These are phyloP conservation scores for Hypoxylon sp. DNA, from an alignment of 2,329 filamentous ascomycete species.

Conservation along the genomic window DNA sequence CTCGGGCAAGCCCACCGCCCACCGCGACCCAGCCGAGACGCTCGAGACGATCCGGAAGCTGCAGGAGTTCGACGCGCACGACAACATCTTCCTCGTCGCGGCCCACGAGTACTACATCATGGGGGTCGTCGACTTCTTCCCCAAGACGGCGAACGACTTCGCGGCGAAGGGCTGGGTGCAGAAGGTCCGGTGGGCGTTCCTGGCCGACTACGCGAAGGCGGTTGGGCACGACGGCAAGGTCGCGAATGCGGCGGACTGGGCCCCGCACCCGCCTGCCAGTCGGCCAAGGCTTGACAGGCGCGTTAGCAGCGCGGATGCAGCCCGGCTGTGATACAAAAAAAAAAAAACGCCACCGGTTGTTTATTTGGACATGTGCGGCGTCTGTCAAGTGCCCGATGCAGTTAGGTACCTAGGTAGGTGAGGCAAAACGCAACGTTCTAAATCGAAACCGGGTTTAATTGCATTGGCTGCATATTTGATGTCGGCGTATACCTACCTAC, in stretches of 20 bases:
- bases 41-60: conserved; percentile 44
- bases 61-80: conserved; percentile 38
- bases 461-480: too few species aligned
- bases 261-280: too few species aligned
- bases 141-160: conserved; percentile 57
- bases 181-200: conserved; percentile 58
- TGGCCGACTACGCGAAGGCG: conserved; percentile 58
- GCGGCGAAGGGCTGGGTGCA: conserved; percentile 55
- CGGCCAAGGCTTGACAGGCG: too few species aligned
- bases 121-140: conserved; percentile 58
- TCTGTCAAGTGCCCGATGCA: too few species aligned
- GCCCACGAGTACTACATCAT: conserved; percentile 41
- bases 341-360: too few species aligned
- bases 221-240: conserved; percentile 46
- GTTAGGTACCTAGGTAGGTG: too few species aligned
- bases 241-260: conserved; percentile 32
- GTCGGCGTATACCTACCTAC: too few species aligned
- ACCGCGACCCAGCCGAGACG: conserved; percentile 18
- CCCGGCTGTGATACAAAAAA: too few species aligned
- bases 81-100: conserved; percentile 35
- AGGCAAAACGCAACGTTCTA: too few species aligned
- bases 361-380: too few species aligned
- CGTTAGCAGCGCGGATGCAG: too few species aligned
- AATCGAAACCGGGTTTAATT: too few species aligned
- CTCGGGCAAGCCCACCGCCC: conserved; percentile 14